A percentile compares a stretch with the other conserved stretches of the same genome.
These are phyloP conservation scores for Fusarium devonianum DNA, from an alignment of 2,329 filamentous ascomycete genomes.

Conservation along the genomic window DNA sequence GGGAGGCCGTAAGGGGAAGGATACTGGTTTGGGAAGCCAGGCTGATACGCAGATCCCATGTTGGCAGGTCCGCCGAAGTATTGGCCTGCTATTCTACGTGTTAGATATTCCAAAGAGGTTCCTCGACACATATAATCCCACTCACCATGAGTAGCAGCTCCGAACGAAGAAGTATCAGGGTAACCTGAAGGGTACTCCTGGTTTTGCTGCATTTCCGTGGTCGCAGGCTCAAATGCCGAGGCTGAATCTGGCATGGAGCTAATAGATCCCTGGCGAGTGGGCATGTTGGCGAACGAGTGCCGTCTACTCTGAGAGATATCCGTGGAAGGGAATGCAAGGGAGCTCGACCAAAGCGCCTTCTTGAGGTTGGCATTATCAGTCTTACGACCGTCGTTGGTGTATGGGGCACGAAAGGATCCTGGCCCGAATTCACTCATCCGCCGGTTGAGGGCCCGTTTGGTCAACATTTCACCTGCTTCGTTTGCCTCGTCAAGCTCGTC, in stretches of 20 bases:
- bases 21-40: slow-evolving; percentile 50
- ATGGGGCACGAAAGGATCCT: slow-evolving; percentile 56
- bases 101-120: too few relatives aligned
- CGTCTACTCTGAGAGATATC: slow-evolving; percentile 77
- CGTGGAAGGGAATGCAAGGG: slow-evolving; percentile 69
- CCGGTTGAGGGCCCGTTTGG: slow-evolving; percentile 56
- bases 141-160: slow-evolving; percentile 52
- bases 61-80: slow-evolving; percentile 40
- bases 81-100: slow-evolving; percentile 22
- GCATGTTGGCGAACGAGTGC: slow-evolving; percentile 79
- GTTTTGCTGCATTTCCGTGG: slow-evolving; percentile 52
- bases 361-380: slow-evolving; percentile 65
- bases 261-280: slow-evolving; percentile 69
- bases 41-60: slow-evolving; percentile 38
- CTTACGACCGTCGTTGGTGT: slow-evolving; percentile 66
- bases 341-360: slow-evolving; percentile 75
- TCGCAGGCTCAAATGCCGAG: slow-evolving; percentile 54
- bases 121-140: too few relatives aligned
- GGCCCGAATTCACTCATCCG: slow-evolving; percentile 66
- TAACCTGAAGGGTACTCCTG: slow-evolving; percentile 54
- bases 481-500: slow-evolving; percentile 72
- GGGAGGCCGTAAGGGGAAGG: slow-evolving; percentile 56
- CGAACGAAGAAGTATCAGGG: slow-evolving; percentile 49
- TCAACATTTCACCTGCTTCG: slow-evolving; percentile 57
- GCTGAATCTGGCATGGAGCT: slow-evolving; percentile 64